These are phyloP conservation scores for Barnettozyma pratensis DNA, from an alignment of 805 yeast species.

Conservation along the genomic window DNA sequence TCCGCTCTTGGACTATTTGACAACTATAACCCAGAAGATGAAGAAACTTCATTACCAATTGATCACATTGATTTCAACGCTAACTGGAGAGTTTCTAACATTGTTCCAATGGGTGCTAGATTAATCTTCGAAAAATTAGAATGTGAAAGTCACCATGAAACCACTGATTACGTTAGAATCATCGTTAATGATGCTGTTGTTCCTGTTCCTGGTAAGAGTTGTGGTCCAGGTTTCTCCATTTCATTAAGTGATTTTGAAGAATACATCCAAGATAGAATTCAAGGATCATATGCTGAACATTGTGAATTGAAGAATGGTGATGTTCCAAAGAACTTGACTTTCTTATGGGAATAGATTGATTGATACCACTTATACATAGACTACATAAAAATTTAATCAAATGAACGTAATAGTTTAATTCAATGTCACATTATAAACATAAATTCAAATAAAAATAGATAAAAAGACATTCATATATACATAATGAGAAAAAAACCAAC, in stretches of 20 bases:
- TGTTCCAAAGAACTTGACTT: slow-evolving; percentile 19
- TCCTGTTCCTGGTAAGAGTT: slow-evolving; percentile 36
- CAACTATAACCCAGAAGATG: neutral
- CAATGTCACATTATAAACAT: no score
- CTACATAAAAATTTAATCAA: no score
- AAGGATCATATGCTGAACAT: slow-evolving; percentile 10
- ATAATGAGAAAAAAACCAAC: neutral
- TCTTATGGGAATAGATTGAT: slow-evolving; percentile 25
- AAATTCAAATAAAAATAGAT: no score
- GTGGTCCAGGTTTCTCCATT: slow-evolving; percentile 46
- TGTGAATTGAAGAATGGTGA: slow-evolving; percentile 12
- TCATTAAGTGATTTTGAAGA: slow-evolving; percentile 25
- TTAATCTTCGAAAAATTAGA: slow-evolving; percentile 37
- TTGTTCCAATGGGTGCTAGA: slow-evolving; percentile 47
- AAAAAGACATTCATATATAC: neutral
- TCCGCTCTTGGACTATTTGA: slow-evolving; percentile 43
- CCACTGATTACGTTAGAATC: slow-evolving; percentile 35
- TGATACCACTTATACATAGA: no score
- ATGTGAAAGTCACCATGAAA: slow-evolving; percentile 26
- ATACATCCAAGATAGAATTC: slow-evolving; percentile 11
- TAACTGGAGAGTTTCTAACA: slow-evolving; percentile 39
- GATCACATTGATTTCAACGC: slow-evolving; percentile 39
- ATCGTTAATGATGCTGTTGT: slow-evolving; percentile 45
- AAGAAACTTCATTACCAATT: slow-evolving; percentile 24
- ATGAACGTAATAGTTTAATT: no score